These are phyloP conservation scores for Melanogaster broomeanus DNA, from an alignment of 768 basidiomycete genomes.

Conservation along the genomic window DNA sequence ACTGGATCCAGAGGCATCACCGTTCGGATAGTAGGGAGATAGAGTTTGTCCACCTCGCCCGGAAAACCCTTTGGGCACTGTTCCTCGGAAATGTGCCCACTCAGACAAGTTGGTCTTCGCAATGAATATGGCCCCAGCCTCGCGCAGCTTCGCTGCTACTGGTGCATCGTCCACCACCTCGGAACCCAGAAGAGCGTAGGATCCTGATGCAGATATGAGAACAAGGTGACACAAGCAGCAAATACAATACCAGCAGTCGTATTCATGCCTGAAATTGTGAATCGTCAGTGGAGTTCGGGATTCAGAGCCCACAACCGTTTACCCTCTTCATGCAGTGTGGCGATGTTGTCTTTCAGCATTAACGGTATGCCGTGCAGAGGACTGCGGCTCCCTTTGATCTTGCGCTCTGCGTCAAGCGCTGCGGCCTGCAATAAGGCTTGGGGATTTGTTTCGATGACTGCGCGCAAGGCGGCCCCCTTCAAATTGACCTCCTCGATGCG, in stretches of 20 bases:
- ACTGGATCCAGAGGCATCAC: conserved; percentile 41
- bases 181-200: conserved; percentile 41
- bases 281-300: not conserved
- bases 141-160: conserved; percentile 30
- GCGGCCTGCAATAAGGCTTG: conserved; percentile 55
- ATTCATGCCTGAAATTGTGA: conserved; percentile 44
- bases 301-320: not conserved
- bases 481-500: conserved; percentile 72
- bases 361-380: conserved; percentile 60
- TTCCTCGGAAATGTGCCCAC: conserved; percentile 43
- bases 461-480: conserved; percentile 55
- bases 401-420: conserved; percentile 49
- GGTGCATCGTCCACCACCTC: conserved; percentile 37
- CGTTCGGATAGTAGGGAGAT: conserved; percentile 43
- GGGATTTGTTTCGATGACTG: conserved; percentile 59
- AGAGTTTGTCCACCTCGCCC: conserved; percentile 47
- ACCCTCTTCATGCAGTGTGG: conserved; percentile 30
- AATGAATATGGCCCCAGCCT: conserved; percentile 39
- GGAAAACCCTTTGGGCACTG: conserved; percentile 44
- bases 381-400: conserved; percentile 48
- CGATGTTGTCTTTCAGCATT: conserved; percentile 52
- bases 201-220: conserved; percentile 27
- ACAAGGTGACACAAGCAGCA: not conserved
- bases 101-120: conserved; percentile 46
- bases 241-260: conserved; percentile 47